Base-by-base conservation (phyloP, 1,284 basidiomycete genomes). In the Ganoderma meredithae region DNA sequence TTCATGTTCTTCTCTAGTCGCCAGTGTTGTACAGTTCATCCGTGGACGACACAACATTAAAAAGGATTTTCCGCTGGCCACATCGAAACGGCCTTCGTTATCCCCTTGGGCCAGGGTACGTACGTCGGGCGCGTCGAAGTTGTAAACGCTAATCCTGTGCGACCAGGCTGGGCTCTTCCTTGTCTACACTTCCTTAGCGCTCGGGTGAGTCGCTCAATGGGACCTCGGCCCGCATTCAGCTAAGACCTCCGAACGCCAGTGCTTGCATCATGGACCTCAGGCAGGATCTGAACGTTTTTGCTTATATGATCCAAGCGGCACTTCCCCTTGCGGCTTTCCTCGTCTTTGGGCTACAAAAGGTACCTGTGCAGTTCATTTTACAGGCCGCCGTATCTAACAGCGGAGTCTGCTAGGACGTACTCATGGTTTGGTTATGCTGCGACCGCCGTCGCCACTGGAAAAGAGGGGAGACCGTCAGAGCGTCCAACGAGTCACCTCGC, bases 281-380 rank as follows among this genome's bases (percentile, higher is more conserved):
- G 15, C 73, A 80, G 33, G 62, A 69, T n/a, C 53, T 72, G 5
- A 75, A 72, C 47, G 69, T 78, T 5, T 81, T 84, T 72, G 80
- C 83, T 8, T 86, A 84, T 73, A 82, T 89, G 79, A 77, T 86
- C 15, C 83, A 85, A 68, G 87, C 87, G 31, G 79, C 83, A 83
- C 84, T 88, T 25, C 86, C 86, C 1, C 70, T 86, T 12, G 79
- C 76, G 0, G 81, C 83, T 6, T 79, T 84, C 65, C 68, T 85
- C 31, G 75, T 86, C 2, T 85, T 88, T 72, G 85, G 84, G 25
- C 78, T 80, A n/a, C 84, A 85, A 69, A 79, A 80, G 79, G 85
- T 83, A 69, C 49, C 78, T 13, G 17, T 8, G 22, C 25, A n/a
- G 4, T 60, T 22, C 2, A 22, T 49, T 33, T 40, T 5, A 25